Evolutionary conservation across 345 rosid species (phyloP).

Genomic region (Cardamine chenopodiifolia): DNA sequence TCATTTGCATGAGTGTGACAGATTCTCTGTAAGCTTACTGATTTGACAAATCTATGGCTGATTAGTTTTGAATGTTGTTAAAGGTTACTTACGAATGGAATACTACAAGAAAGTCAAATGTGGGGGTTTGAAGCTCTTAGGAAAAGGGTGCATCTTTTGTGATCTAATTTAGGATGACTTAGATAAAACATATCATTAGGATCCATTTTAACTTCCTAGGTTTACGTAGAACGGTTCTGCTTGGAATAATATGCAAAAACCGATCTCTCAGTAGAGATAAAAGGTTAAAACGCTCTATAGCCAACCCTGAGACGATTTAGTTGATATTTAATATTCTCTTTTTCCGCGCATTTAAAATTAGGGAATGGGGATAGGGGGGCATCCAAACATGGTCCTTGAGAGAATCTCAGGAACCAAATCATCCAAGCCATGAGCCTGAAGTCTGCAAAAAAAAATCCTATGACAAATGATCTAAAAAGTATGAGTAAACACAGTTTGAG

Average conservation of each 20-base stretch:
- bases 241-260: not conserved
- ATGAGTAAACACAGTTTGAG: slow-evolving; percentile 38
- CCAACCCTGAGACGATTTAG: slow-evolving; percentile 14
- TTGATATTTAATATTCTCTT: slow-evolving; percentile 30
- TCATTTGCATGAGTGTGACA: slow-evolving; percentile 88
- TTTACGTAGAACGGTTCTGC: slow-evolving; percentile 21
- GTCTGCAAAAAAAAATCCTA: slow-evolving; percentile 39
- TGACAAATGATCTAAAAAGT: slow-evolving; percentile 43
- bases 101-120: slow-evolving; percentile 1
- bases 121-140: not conserved
- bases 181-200: not conserved
- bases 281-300: slow-evolving; percentile 7
- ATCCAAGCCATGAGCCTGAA: slow-evolving; percentile 38
- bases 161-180: not conserved
- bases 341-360: slow-evolving; percentile 28
- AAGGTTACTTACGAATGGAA: slow-evolving; percentile 8
- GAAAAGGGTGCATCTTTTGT: slow-evolving; percentile 24
- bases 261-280: not conserved
- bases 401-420: slow-evolving; percentile 35
- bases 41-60: slow-evolving; percentile 9
- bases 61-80: not conserved
- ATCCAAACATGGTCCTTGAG: slow-evolving; percentile 39
- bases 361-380: slow-evolving; percentile 22
- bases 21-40: slow-evolving; percentile 82
- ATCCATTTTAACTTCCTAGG: not conserved